Evolutionary conservation across 805 yeast species (phyloP).

Genomic region (Ogataea sp.): DNA sequence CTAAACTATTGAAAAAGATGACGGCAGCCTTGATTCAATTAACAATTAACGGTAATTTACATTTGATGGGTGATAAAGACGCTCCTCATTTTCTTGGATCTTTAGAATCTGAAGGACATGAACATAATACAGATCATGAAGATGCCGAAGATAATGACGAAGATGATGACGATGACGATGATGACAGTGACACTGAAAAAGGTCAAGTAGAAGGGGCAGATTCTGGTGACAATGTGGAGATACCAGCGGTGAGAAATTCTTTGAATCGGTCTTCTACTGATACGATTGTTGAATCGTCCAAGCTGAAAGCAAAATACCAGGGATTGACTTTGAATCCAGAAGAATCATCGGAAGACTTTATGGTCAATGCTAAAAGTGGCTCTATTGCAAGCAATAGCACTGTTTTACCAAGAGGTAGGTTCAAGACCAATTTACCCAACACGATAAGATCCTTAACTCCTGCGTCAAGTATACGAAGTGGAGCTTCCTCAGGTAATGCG

Average conservation of each 20-base stretch:
- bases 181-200: not conserved
- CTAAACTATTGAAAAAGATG: constrained; percentile 42
- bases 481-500: not conserved
- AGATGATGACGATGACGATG: constrained; percentile 5
- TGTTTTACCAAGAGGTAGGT: not conserved
- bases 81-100: constrained; percentile 17
- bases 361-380: not conserved
- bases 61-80: constrained; percentile 30
- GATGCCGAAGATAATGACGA: constrained; percentile 10
- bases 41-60: constrained; percentile 58
- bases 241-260: not conserved
- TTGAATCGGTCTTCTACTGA: not conserved
- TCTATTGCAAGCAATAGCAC: too few relatives aligned
- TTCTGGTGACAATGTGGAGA: too few relatives aligned
- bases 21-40: constrained; percentile 52
- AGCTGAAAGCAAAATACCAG: not conserved
- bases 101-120: constrained; percentile 3
- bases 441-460: not conserved
- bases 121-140: constrained; percentile 1
- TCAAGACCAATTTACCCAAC: not conserved
- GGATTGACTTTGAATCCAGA: not conserved
- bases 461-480: constrained; percentile 1
- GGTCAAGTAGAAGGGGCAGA: constrained; percentile 1
- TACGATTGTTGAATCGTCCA: not conserved
- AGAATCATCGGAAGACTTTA: not conserved